These are phyloP conservation scores for Histomonas meleagridis DNA, from an alignment of 208 protist species.

Conservation along the genomic window DNA sequence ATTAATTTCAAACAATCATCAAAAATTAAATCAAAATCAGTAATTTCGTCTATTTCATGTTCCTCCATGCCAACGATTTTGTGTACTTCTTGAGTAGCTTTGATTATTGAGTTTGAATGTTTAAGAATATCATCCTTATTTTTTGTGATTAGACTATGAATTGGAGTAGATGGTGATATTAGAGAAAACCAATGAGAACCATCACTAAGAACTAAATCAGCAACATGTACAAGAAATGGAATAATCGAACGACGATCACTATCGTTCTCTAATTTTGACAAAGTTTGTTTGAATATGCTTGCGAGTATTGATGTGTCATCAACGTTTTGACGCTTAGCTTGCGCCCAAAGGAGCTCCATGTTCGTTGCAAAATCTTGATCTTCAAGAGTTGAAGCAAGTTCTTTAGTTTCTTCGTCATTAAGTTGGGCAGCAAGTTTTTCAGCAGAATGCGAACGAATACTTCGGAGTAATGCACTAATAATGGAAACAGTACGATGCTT, in stretches of 20 bases:
- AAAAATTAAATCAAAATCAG: background rate
- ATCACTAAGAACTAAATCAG: background rate
- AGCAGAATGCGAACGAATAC: background rate
- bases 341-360: background rate
- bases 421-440: background rate
- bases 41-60: background rate
- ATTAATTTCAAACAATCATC: background rate
- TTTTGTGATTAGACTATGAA: background rate
- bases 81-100: background rate
- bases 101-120: background rate
- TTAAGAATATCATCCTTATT: background rate
- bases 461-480: background rate
- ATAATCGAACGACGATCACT: background rate
- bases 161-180: background rate
- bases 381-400: background rate
- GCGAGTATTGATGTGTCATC: background rate
- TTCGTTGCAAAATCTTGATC: background rate
- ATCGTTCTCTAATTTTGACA: background rate
- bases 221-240: background rate
- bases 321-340: background rate
- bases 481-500: background rate
- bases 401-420: background rate
- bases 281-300: background rate
- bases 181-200: background rate
- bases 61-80: background rate